Evolutionary conservation across 176 grass and related monocot genomes (phyloP).

Genomic region (Cymbopogon citratus): DNA sequence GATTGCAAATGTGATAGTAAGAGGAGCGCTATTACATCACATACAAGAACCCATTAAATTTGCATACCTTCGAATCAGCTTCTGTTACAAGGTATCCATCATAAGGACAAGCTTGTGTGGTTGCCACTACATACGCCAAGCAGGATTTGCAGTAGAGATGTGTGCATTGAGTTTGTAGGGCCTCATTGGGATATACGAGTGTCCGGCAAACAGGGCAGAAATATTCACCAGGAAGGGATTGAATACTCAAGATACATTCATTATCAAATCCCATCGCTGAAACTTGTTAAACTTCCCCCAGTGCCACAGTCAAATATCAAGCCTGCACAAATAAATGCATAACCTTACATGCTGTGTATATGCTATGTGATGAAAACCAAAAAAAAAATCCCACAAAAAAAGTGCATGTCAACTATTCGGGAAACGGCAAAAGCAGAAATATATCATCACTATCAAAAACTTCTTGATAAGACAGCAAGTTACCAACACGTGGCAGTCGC

Average conservation of each 20-base stretch:
- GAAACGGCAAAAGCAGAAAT: background rate
- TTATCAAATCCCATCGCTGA: slow-evolving; percentile 87
- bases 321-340: slow-evolving; percentile 32
- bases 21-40: background rate
- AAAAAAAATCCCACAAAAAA: slow-evolving; percentile 1
- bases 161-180: slow-evolving; percentile 85
- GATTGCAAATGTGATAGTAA: slow-evolving; percentile 20
- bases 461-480: background rate
- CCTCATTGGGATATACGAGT: slow-evolving; percentile 79
- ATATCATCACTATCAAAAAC: background rate
- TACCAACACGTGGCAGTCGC: background rate
- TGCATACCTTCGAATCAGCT: slow-evolving; percentile 86
- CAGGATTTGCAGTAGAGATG: slow-evolving; percentile 99
- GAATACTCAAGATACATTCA: slow-evolving; percentile 86
- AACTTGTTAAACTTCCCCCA: background rate
- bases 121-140: slow-evolving; percentile 74
- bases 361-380: background rate
- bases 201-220: slow-evolving; percentile 99
- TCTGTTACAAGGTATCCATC: slow-evolving; percentile 94
- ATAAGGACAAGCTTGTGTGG: slow-evolving; percentile 93
- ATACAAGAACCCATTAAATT: background rate
- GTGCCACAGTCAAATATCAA: background rate
- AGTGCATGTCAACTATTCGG: background rate
- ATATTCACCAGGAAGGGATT: slow-evolving; percentile 96
- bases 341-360: background rate